phyloP scores from a whole-genome alignment of 257 asterid species.

The Linderniella brevidens region DNA sequence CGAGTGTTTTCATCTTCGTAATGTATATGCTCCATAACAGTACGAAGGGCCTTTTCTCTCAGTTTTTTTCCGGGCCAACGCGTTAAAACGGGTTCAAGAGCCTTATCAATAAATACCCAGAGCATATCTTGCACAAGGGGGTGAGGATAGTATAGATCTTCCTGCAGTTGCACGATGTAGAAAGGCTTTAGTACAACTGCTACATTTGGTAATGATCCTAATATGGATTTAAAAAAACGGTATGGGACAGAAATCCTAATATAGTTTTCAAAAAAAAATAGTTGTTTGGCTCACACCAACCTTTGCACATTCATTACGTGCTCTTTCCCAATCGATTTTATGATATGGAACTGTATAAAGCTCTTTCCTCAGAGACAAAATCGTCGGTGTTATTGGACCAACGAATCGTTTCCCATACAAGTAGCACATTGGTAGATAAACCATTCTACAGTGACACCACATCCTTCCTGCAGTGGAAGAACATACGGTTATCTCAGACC shows the following conservation, averaged over 20 bases:
- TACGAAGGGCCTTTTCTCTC: constrained; percentile 12
- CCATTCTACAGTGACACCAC: constrained; percentile 11
- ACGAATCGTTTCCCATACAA: constrained; percentile 32
- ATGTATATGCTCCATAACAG: constrained; percentile 12
- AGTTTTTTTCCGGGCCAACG: constrained; percentile 13
- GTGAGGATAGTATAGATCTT: constrained; percentile 15
- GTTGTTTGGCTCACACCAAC: constrained; percentile 4
- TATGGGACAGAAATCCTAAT: too few species aligned
- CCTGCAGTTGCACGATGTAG: constrained; percentile 1
- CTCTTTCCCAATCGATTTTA: constrained; percentile 21
- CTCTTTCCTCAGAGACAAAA: constrained; percentile 17
- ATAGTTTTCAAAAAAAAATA: too few species aligned
- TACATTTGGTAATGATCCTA: too few species aligned
- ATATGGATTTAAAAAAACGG: too few species aligned
- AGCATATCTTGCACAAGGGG: constrained; percentile 14
- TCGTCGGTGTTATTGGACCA: constrained; percentile 17
- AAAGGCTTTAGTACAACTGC: too few species aligned
- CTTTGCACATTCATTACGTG: constrained; percentile 27
- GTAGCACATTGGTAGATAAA: constrained; percentile 30
- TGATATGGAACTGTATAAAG: constrained; percentile 16
- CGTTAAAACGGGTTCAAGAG: constrained; percentile 10
- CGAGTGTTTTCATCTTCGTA: constrained; percentile 17
- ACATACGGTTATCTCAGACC: too few species aligned
- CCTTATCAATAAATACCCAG: constrained; percentile 7
- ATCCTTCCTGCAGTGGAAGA: constrained; percentile 12